These are phyloP conservation scores for Naematelia aurantialba DNA, from an alignment of 768 basidiomycete genomes.

Conservation along the genomic window DNA sequence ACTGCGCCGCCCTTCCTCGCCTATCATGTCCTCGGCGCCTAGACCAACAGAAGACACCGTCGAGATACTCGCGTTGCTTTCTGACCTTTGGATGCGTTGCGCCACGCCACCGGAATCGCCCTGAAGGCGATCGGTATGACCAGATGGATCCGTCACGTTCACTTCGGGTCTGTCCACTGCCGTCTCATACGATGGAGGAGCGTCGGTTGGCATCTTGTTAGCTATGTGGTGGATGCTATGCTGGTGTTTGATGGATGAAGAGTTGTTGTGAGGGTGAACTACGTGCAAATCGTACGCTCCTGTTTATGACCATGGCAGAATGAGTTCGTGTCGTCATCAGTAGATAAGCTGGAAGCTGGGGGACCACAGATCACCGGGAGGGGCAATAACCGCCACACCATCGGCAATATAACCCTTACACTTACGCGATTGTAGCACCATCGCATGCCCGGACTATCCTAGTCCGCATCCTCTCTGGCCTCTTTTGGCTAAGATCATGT, in stretches of 20 bases:
- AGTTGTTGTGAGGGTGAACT: no score
- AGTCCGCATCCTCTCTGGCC: constrained; percentile 45
- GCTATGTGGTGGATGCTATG: background rate
- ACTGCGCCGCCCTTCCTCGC: constrained; percentile 33
- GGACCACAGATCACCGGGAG: background rate
- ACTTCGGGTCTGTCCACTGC: constrained; percentile 8
- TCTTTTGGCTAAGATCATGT: constrained; percentile 50
- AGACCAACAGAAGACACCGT: background rate
- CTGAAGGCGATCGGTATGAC: background rate
- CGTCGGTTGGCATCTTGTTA: constrained; percentile 5
- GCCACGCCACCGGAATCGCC: background rate
- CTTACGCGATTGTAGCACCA: no score
- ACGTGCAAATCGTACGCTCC: background rate
- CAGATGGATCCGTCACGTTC: constrained; percentile 12
- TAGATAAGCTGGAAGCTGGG: no score
- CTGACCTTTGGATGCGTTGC: background rate
- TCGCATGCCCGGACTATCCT: background rate
- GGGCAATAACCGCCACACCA: no score
- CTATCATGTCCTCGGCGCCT: background rate
- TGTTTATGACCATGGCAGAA: background rate
- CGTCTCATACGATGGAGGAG: constrained; percentile 19
- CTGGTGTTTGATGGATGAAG: no score
- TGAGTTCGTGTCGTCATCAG: background rate
- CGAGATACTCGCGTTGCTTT: background rate
- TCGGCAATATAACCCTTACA: no score